These are phyloP conservation scores for Phialophora macrospora DNA, from an alignment of 2,329 filamentous ascomycete species.

Conservation along the genomic window DNA sequence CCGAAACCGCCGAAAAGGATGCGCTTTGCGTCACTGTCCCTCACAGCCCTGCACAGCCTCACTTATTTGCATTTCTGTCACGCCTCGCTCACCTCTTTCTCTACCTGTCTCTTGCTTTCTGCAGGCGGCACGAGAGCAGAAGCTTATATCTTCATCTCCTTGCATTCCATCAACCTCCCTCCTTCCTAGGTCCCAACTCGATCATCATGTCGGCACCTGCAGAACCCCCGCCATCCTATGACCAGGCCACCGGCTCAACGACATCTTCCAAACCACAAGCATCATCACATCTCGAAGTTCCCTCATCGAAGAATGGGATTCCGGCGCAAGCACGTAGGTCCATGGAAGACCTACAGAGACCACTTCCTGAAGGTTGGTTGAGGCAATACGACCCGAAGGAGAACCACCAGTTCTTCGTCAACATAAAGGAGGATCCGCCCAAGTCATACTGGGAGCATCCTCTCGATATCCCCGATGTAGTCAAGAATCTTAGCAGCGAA, in stretches of 20 bases:
- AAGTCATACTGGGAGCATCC: constrained; percentile 67
- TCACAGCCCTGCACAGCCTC: constrained; percentile 36
- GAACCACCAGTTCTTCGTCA: constrained; percentile 67
- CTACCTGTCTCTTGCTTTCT: constrained; percentile 27
- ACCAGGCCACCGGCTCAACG: constrained; percentile 40
- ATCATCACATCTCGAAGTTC: constrained; percentile 38
- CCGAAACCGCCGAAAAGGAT: constrained; percentile 13
- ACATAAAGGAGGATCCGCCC: constrained; percentile 60
- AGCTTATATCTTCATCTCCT: constrained; percentile 21
- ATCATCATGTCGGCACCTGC: constrained; percentile 28
- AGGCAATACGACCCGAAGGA: constrained; percentile 60
- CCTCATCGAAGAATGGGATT: constrained; percentile 56
- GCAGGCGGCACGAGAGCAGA: constrained; percentile 14
- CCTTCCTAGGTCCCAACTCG: constrained; percentile 22
- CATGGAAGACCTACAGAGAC: constrained; percentile 65
- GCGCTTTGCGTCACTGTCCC: constrained; percentile 22
- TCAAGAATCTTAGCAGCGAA: constrained; percentile 53
- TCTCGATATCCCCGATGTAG: constrained; percentile 62
- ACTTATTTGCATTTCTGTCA: constrained; percentile 27
- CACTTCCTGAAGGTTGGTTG: constrained; percentile 62
- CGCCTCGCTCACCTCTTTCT: constrained; percentile 23
- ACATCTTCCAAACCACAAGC: constrained; percentile 30
- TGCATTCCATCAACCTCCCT: constrained; percentile 39
- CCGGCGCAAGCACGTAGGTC: constrained; percentile 58
- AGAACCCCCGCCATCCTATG: constrained; percentile 47